phyloP scores from a whole-genome alignment of 169 alveolate genomes.

The Plasmodium cynomolgi region DNA sequence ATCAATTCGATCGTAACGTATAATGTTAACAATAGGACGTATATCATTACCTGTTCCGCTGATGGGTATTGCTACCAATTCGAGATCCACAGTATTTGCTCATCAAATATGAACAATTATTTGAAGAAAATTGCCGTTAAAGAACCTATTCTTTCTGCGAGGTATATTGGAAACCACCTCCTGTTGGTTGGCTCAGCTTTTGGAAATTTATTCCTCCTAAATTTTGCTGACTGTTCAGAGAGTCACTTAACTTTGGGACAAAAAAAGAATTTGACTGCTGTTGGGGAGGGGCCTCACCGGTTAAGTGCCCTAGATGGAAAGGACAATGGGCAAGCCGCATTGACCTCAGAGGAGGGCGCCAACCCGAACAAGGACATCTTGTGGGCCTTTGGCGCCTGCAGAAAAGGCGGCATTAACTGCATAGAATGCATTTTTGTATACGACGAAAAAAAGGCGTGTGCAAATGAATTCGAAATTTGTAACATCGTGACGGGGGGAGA shows the following conservation, averaged over 20 bases:
- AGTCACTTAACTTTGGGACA: constrained; percentile 16
- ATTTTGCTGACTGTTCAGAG: constrained; percentile 73
- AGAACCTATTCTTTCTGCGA: constrained; percentile 73
- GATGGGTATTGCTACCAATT: constrained; percentile 75
- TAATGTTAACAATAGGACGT: constrained; percentile 51
- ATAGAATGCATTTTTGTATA: constrained; percentile 71
- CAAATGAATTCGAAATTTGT: constrained; percentile 59
- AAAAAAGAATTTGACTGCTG: constrained; percentile 7
- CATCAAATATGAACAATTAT: constrained; percentile 60
- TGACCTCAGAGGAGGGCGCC: background rate
- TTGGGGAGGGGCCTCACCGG: background rate
- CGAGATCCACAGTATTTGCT: constrained; percentile 61
- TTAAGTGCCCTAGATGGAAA: background rate
- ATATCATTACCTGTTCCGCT: constrained; percentile 74
- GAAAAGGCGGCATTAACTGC: constrained; percentile 73
- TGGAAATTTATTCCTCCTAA: constrained; percentile 74
- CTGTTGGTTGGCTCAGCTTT: constrained; percentile 70
- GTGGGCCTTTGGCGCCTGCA: constrained; percentile 75
- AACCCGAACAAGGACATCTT: constrained; percentile 20
- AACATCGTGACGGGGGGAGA: constrained; percentile 64
- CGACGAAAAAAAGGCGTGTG: constrained; percentile 21
- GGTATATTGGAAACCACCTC: constrained; percentile 64
- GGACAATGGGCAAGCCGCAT: background rate
- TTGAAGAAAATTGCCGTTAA: constrained; percentile 60
- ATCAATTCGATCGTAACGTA: constrained; percentile 70